Evolutionary conservation across 352 stramenopile genomes (phyloP), one percentile per base, ranked within the genome.

Genomic region (Thalassiosira livingstoniorum): DNA sequence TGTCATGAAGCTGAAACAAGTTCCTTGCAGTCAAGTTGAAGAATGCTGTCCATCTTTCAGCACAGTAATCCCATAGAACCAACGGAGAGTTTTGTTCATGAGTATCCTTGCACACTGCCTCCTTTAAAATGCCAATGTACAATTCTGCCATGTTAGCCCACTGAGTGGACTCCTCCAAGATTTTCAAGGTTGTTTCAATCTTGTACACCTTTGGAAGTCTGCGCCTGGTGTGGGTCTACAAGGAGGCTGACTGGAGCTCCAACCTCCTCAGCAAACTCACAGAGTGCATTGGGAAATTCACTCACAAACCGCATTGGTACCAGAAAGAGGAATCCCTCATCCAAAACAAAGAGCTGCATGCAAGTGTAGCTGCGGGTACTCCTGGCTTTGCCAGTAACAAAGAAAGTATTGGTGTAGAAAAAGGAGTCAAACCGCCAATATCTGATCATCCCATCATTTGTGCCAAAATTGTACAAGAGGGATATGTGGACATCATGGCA

Each of bases 201-300:
- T 77, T 25, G 1, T 1, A 78, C 54, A 4, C 73, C 54, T 25
- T 47, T 4, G 25, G 25, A 66, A 3, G 37, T 83, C 60, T 84
- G 80, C 18, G 55, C 45, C 37, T 31, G 32, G 10, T 77, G 43
- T 23, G 57, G 55, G 45, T 87, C 71, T 61, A 23, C 62, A 0
- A 87, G 43, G 4, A 83, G 25, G 18, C 25, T 23, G 34, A 71
- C 31, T 25, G 85, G 82, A 0, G 43, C 78, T 29, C 82, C 82
- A 66, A 91, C 66, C 23, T 88, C 85, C 34, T 85, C 80, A 15
- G 69, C 69, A 74, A 89, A 89, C 23, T 64, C 5, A 15, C 32
- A 72, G 0, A 88, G n/a, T 0, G 84, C 74, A 27, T 77, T 15
- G 0, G 58, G 34, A 7, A 75, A 75, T 23, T 89, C 53, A 32